These are phyloP conservation scores for Capsella rubella DNA, from an alignment of 441 rosid species.

Conservation along the genomic window DNA sequence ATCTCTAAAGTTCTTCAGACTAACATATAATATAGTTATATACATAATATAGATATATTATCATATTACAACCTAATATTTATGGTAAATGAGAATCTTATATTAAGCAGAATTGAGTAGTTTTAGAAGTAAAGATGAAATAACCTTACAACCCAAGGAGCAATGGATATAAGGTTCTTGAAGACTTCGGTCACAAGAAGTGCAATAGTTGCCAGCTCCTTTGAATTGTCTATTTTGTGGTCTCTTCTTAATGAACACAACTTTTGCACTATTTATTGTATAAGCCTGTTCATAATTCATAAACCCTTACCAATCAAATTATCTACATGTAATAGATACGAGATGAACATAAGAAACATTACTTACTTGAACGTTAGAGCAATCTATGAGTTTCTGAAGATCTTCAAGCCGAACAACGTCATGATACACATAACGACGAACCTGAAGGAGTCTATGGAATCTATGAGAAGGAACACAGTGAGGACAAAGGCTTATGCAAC, in stretches of 20 bases:
- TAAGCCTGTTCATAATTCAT: conserved; percentile 55
- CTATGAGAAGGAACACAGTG: conserved; percentile 88
- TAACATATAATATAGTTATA: background rate
- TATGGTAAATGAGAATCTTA: conserved; percentile 5
- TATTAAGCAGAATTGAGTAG: conserved; percentile 7
- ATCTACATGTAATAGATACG: background rate
- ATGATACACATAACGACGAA: conserved; percentile 95
- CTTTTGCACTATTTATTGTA: conserved; percentile 90
- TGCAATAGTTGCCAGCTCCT: conserved; percentile 87
- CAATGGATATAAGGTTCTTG: conserved; percentile 90
- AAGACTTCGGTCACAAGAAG: conserved; percentile 94
- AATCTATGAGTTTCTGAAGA: conserved; percentile 87
- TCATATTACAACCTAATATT: background rate
- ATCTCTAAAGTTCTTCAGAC: conserved; percentile 3
- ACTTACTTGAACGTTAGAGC: conserved; percentile 90
- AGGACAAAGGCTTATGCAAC: conserved; percentile 92
- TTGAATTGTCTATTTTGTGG: conserved; percentile 93
- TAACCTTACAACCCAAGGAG: conserved; percentile 94
- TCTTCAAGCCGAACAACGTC: conserved; percentile 95
- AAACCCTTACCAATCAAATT: conserved; percentile 4
- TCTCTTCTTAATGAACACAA: conserved; percentile 94
- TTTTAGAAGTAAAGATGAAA: conserved; percentile 10
- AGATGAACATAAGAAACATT: background rate
- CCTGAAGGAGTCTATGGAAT: conserved; percentile 86
- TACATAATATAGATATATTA: background rate